Percentiles rank a stretch among this genome's conserved stretches.
Conservation (phyloP, 805 yeast species). For the Clavispora vitiphila region DNA sequence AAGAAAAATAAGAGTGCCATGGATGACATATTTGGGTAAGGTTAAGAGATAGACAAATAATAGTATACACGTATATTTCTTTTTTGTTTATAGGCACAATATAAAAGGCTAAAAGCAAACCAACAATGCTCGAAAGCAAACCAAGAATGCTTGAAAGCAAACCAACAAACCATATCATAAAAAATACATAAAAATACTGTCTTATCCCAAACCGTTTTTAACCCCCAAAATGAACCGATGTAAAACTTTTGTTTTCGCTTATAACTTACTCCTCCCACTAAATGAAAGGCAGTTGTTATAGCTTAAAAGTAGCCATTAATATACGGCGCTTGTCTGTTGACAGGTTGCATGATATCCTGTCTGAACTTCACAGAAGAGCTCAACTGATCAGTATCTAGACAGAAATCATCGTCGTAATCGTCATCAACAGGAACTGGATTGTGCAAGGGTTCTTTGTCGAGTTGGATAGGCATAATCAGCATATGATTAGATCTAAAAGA, state of each 20-base stretch:
- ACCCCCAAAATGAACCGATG: not conserved
- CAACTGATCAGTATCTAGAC: slow-evolving; percentile 41
- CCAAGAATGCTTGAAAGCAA: not conserved
- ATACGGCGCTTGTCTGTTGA: not conserved
- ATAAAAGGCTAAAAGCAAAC: too few species aligned
- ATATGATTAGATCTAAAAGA: slow-evolving; percentile 3
- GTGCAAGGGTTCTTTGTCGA: not conserved
- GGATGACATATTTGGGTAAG: slow-evolving; percentile 70
- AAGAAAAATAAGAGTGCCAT: slow-evolving; percentile 53
- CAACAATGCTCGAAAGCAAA: slow-evolving; percentile 1
- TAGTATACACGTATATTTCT: too few species aligned
- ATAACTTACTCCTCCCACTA: not conserved
- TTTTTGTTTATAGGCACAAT: not conserved
- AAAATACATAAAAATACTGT: not conserved
- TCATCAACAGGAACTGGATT: slow-evolving; percentile 9
- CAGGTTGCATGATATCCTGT: not conserved
- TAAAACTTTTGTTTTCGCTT: not conserved
- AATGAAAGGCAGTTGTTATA: not conserved
- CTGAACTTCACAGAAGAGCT: slow-evolving; percentile 6
- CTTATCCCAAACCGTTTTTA: not conserved
- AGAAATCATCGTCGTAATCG: slow-evolving; percentile 40
- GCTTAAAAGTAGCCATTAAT: not conserved
- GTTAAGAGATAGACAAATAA: too few species aligned
- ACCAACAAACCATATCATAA: not conserved
- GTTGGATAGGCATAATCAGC: slow-evolving; percentile 3